phyloP scores from a whole-genome alignment of 495 filamentous ascomycete species.

The Immersiella caudata region DNA sequence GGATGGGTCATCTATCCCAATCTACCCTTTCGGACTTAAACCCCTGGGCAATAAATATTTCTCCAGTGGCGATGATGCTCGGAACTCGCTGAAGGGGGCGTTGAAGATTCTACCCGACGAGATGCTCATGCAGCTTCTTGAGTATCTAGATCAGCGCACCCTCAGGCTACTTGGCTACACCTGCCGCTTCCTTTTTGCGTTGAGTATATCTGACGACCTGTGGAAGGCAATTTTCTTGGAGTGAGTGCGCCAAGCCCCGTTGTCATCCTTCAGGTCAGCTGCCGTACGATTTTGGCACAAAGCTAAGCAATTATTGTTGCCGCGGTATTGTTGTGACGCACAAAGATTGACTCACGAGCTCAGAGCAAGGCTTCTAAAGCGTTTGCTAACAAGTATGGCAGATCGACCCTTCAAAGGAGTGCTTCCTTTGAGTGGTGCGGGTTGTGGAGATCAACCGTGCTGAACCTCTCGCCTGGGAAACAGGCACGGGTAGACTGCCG shows the following conservation, averaged over 20 bases:
- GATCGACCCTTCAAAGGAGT: constrained; percentile 29
- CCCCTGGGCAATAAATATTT: constrained; percentile 84
- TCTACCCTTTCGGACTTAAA: constrained; percentile 84
- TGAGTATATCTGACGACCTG: constrained; percentile 80
- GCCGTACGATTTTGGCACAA: neutral
- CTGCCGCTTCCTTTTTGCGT: constrained; percentile 88
- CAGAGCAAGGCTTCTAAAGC: neutral
- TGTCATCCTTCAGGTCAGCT: neutral
- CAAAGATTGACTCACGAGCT: neutral
- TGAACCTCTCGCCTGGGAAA: constrained; percentile 59
- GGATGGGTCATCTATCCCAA: constrained; percentile 57
- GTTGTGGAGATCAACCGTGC: constrained; percentile 82
- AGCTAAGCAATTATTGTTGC: neutral
- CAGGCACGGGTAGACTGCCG: constrained; percentile 64
- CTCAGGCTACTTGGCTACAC: constrained; percentile 73
- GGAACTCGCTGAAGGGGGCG: constrained; percentile 57
- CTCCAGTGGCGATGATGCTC: constrained; percentile 64
- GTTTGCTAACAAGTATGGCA: constrained; percentile 26
- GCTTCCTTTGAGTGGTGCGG: constrained; percentile 71
- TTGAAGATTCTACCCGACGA: constrained; percentile 78
- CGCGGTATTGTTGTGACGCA: neutral
- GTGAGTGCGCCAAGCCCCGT: constrained; percentile 59
- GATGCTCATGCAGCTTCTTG: constrained; percentile 73
- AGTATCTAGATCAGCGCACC: constrained; percentile 66
- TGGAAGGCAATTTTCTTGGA: constrained; percentile 86